Evolutionary conservation across 2,329 filamentous ascomycete species (phyloP).

Genomic region (Cercospora beticola): DNA sequence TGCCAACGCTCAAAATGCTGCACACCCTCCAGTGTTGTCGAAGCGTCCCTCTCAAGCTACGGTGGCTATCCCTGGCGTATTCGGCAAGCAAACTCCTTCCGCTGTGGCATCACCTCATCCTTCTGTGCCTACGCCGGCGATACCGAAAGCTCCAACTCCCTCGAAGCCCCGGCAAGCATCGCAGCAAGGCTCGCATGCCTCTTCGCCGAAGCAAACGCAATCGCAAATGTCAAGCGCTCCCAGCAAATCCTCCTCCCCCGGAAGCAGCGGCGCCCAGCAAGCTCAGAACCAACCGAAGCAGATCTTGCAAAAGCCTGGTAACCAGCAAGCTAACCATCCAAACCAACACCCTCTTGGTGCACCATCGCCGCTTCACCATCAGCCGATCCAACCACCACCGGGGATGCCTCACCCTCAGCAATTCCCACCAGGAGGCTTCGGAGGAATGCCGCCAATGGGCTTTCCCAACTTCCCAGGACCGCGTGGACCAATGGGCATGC

Average conservation of each 20-base stretch:
- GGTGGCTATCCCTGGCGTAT: conserved; percentile 55
- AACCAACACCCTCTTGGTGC: conserved; percentile 22
- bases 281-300: conserved; percentile 64
- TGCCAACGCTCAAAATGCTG: conserved; percentile 34
- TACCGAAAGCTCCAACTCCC: conserved; percentile 80
- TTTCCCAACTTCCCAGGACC: conserved; percentile 57
- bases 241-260: conserved; percentile 59
- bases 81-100: conserved; percentile 53
- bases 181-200: conserved; percentile 71
- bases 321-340: conserved; percentile 57
- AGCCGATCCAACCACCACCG: conserved; percentile 59
- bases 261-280: conserved; percentile 61
- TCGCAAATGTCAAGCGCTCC: conserved; percentile 48
- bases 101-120: conserved; percentile 75
- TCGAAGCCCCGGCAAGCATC: conserved; percentile 73
- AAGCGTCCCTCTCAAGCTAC: conserved; percentile 60
- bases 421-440: conserved; percentile 42
- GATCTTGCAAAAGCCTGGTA: conserved; percentile 59
- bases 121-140: conserved; percentile 71
- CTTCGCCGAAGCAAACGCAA: conserved; percentile 65
- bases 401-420: conserved; percentile 54
- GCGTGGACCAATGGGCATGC: conserved; percentile 54
- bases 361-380: conserved; percentile 49
- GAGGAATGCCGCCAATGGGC: conserved; percentile 52
- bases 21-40: conserved; percentile 44